These are phyloP conservation scores for Tetracladium marchalianum DNA, from an alignment of 495 filamentous ascomycete genomes.

Conservation along the genomic window DNA sequence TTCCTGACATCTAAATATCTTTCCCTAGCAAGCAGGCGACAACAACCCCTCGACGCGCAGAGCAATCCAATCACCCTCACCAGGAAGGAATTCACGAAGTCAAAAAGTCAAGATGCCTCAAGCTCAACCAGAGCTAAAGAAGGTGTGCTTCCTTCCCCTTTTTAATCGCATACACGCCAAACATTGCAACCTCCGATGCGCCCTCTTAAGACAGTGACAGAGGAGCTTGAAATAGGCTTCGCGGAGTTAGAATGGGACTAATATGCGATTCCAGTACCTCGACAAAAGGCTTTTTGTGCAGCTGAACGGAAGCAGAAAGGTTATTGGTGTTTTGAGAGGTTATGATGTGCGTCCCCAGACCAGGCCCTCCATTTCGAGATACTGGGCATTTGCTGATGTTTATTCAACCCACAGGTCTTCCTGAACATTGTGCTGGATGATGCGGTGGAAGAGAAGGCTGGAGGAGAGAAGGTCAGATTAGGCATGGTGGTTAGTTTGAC, in stretches of 20 bases:
- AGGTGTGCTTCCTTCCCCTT: slow-evolving; percentile 47
- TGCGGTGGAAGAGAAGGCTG: slow-evolving; percentile 89
- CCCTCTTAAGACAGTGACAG: background rate
- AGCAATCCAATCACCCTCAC: background rate
- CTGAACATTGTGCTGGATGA: slow-evolving; percentile 97
- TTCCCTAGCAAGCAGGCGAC: background rate
- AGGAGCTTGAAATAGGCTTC: slow-evolving; percentile 9
- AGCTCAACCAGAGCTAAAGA: slow-evolving; percentile 98
- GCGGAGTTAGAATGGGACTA: slow-evolving; percentile 11
- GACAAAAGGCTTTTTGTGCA: slow-evolving; percentile 98
- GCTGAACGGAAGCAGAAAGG: slow-evolving; percentile 93
- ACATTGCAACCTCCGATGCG: slow-evolving; percentile 2
- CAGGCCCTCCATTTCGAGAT: background rate
- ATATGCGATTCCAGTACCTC: slow-evolving; percentile 62
- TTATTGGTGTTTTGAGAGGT: slow-evolving; percentile 85
- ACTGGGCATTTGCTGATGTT: slow-evolving; percentile 1
- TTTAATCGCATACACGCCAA: background rate
- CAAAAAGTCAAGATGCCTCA: slow-evolving; percentile 69
- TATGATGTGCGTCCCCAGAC: slow-evolving; percentile 66
- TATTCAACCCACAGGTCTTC: slow-evolving; percentile 59
- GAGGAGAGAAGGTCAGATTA: slow-evolving; percentile 80
- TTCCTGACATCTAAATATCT: background rate
- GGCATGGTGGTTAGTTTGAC: slow-evolving; percentile 76
- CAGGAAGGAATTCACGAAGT: background rate
- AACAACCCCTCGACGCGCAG: slow-evolving; percentile 6